Conservation (phyloP, 805 yeast genomes). For the Myxozyma geophila region DNA sequence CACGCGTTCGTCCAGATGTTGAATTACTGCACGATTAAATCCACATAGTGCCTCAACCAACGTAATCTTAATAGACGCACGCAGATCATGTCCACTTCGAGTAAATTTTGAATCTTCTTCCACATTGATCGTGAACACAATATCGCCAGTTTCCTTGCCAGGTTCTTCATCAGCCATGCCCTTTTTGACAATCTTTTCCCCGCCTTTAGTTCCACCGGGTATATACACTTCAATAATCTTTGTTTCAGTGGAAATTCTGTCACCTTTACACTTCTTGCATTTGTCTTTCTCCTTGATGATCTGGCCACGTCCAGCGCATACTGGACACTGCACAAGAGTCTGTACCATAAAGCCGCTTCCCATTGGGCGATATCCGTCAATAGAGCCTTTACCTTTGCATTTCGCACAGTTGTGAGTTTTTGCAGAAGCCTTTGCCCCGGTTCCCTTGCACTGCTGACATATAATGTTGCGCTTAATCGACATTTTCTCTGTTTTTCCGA, state of each 20-base stretch:
- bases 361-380: conserved; percentile 62
- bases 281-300: conserved; percentile 64
- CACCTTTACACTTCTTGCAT: conserved; percentile 79
- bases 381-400: conserved; percentile 76
- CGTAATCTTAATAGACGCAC: conserved; percentile 62
- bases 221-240: conserved; percentile 78
- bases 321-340: conserved; percentile 62
- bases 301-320: conserved; percentile 74
- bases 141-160: conserved; percentile 77
- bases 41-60: conserved; percentile 87
- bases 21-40: conserved; percentile 63
- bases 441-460: conserved; percentile 62
- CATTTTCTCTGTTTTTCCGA: conserved; percentile 78
- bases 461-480: conserved; percentile 71
- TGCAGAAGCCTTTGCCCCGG: conserved; percentile 71
- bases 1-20: conserved; percentile 81
- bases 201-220: conserved; percentile 67
- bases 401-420: conserved; percentile 58
- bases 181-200: conserved; percentile 62
- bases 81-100: conserved; percentile 67
- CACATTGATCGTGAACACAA: conserved; percentile 63
- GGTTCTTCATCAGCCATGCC: conserved; percentile 79
- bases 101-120: conserved; percentile 55
- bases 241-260: conserved; percentile 62
- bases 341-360: conserved; percentile 78